These are phyloP conservation scores for Brassica nigra DNA, from an alignment of 345 rosid species.

Conservation along the genomic window DNA sequence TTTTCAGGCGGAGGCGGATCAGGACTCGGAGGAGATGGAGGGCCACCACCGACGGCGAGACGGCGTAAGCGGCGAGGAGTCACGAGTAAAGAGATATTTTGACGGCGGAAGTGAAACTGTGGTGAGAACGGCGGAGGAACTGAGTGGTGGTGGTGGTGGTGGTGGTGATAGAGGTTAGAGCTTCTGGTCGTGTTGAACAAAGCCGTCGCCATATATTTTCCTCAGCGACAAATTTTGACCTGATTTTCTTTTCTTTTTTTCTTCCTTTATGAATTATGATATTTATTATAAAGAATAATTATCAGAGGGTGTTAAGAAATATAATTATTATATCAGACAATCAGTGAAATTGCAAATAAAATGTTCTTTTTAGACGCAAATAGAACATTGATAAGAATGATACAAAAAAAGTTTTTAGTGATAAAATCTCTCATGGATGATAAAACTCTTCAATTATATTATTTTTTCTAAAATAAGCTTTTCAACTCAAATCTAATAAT, in stretches of 20 bases:
- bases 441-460: too few relatives aligned
- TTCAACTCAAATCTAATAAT: too few relatives aligned
- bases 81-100: constrained; percentile 4
- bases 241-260: background rate
- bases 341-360: too few relatives aligned
- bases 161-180: constrained; percentile 12
- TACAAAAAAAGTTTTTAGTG: too few relatives aligned
- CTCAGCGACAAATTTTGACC: constrained; percentile 12
- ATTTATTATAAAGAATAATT: background rate
- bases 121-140: background rate
- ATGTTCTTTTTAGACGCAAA: too few relatives aligned
- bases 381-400: too few relatives aligned
- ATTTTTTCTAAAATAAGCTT: too few relatives aligned
- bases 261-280: background rate
- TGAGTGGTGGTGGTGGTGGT: constrained; percentile 30
- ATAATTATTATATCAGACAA: background rate
- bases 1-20: constrained; percentile 50
- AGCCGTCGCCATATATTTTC: background rate
- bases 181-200: background rate
- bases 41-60: constrained; percentile 40
- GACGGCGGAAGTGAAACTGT: constrained; percentile 29
- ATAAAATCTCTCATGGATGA: too few relatives aligned
- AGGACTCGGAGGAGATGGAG: constrained; percentile 49
- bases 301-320: background rate
- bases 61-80: constrained; percentile 25